Percentiles rank a stretch among this genome's conserved stretches.
These are phyloP conservation scores for Solanum corneliomulleri DNA, from an alignment of 257 asterid genomes.

Conservation along the genomic window DNA sequence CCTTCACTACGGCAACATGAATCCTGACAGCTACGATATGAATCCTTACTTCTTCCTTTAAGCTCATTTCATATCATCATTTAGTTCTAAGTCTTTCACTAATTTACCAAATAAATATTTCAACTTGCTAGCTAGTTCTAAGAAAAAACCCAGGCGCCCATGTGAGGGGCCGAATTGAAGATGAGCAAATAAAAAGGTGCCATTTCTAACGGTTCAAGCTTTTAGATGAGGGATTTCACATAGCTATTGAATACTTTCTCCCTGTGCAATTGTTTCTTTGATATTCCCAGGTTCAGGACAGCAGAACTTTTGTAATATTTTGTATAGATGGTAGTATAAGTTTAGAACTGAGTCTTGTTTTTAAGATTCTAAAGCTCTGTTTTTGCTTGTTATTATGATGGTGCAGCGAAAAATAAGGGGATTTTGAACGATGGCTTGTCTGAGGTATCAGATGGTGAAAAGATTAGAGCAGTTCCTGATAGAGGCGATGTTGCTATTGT, in stretches of 20 bases:
- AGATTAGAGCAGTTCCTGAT: slow-evolving; percentile 20
- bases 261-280: not conserved
- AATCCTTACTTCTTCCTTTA: not conserved
- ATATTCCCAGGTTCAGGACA: not conserved
- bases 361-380: not conserved
- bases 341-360: not conserved
- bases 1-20: not conserved
- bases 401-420: slow-evolving; percentile 56
- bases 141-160: not conserved
- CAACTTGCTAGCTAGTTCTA: not conserved
- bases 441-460: slow-evolving; percentile 33
- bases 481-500: slow-evolving; percentile 15
- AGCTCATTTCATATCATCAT: not conserved
- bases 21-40: not conserved
- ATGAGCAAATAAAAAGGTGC: not conserved
- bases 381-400: slow-evolving; percentile 9
- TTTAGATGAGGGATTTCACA: not conserved
- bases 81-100: not conserved
- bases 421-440: slow-evolving; percentile 31
- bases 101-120: not conserved
- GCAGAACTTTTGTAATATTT: not conserved
- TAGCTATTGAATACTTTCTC: not conserved
- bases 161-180: not conserved
- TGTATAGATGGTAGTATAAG: not conserved
- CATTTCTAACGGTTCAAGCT: not conserved